Evolutionary conservation across 2,329 filamentous ascomycete genomes (phyloP).

Genomic region (Dichotomopilus funicola): DNA sequence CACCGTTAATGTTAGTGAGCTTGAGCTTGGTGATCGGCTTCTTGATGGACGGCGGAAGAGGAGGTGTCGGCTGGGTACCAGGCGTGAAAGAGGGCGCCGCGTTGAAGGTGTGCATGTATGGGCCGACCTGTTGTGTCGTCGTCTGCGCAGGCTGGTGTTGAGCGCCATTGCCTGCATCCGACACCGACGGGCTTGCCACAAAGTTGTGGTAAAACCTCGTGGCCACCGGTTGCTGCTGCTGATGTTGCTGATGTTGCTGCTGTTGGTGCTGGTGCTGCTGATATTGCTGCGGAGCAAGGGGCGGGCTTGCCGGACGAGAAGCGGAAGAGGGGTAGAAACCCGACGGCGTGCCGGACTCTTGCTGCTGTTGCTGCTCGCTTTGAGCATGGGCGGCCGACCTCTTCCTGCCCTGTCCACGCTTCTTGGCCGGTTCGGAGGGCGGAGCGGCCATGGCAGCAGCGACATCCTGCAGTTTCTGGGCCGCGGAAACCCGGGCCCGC

Average conservation of each 20-base stretch:
- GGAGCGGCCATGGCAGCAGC: background rate
- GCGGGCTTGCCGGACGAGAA: background rate
- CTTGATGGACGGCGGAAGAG: constrained; percentile 19
- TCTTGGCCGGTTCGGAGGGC: constrained; percentile 21
- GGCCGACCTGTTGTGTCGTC: background rate
- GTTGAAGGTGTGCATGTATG: constrained; percentile 24
- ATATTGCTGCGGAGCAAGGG: background rate
- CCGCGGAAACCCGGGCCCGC: constrained; percentile 9
- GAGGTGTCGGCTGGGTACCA: constrained; percentile 16
- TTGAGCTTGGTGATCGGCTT: constrained; percentile 25
- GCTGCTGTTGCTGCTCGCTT: too few relatives aligned
- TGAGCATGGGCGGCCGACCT: background rate
- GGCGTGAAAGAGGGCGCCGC: constrained; percentile 18
- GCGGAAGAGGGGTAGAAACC: background rate
- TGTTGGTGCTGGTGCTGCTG: too few relatives aligned
- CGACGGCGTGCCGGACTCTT: background rate
- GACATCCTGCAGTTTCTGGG: constrained; percentile 8
- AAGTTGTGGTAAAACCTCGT: constrained; percentile 10
- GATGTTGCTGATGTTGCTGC: background rate
- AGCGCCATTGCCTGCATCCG: constrained; percentile 2
- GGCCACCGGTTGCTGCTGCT: constrained; percentile 1
- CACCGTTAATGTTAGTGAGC: constrained; percentile 22
- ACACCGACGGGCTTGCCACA: background rate
- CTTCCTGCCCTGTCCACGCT: constrained; percentile 18
- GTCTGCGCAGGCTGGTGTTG: background rate